Evolutionary conservation across 495 filamentous ascomycete species (phyloP).

Genomic region (Amorphotheca resinae): DNA sequence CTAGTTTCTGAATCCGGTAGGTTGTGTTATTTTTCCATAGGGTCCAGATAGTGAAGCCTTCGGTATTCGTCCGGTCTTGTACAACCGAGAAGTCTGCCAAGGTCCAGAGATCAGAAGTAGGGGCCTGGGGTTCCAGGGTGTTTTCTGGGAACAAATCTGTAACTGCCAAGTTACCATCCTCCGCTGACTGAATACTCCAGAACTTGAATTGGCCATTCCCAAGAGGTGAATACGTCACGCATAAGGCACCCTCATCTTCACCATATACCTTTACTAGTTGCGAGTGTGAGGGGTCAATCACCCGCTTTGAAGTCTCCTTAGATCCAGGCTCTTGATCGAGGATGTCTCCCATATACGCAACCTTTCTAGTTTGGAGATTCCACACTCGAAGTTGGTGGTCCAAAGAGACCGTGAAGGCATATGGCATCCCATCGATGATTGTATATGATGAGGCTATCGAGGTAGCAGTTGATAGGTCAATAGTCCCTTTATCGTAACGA

Average conservation of each 20-base stretch:
- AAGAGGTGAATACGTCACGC: slow-evolving; percentile 77
- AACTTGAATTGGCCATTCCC: slow-evolving; percentile 90
- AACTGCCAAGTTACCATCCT: slow-evolving; percentile 48
- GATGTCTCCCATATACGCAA: slow-evolving; percentile 61
- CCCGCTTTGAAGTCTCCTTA: slow-evolving; percentile 50
- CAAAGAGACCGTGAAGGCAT: slow-evolving; percentile 74
- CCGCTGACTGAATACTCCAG: slow-evolving; percentile 62
- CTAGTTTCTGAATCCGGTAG: slow-evolving; percentile 49
- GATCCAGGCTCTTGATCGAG: slow-evolving; percentile 39
- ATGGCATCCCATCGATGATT: slow-evolving; percentile 34
- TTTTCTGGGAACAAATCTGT: slow-evolving; percentile 53
- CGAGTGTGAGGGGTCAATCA: slow-evolving; percentile 62
- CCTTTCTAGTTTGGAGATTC: slow-evolving; percentile 64
- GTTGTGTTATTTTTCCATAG: slow-evolving; percentile 76
- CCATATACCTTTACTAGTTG: slow-evolving; percentile 63
- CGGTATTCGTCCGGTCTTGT: slow-evolving; percentile 15
- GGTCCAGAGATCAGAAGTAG: slow-evolving; percentile 69
- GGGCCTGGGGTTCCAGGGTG: slow-evolving; percentile 52
- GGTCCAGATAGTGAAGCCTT: slow-evolving; percentile 57
- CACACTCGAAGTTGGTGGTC: slow-evolving; percentile 80
- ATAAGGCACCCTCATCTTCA: slow-evolving; percentile 52
- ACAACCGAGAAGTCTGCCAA: slow-evolving; percentile 68
- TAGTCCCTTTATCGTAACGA: slow-evolving; percentile 47
- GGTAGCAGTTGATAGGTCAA: slow-evolving; percentile 52
- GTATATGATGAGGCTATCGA: slow-evolving; percentile 53